Base-by-base conservation (phyloP, 352 stramenopile species). In the Elongisporangium undulatum region DNA sequence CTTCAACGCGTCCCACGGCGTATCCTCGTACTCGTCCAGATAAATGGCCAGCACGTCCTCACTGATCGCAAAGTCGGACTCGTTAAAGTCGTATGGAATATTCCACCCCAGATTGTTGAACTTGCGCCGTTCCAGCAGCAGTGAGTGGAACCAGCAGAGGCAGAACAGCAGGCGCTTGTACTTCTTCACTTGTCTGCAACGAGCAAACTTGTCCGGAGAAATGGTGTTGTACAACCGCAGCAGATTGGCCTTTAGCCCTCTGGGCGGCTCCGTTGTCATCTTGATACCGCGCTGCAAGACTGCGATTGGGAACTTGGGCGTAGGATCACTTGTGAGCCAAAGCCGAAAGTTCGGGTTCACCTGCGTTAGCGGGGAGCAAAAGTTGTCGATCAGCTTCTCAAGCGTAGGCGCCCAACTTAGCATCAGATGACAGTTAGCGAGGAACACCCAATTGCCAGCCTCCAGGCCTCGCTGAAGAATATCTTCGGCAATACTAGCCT, bases 41-140 rank as follows among this genome's bases (percentile, higher is more conserved):
- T 98, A 99, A 41, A 98, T 97, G 12, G 92, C 91, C 26, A 99
- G 69, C 23, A 98, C 89, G 62, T 98, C 94, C 56, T 98, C 92
- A 58, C 90, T 98, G 64, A 99, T 98, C 16, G 87, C 81, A 75
- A 98, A 99, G 74, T 99, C 96, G 4, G 89, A 95, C 62, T 99
- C 94, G 66, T 99, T 99, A 57, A 99, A 99, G 55, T 98, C 96
- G 76, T 99, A 99, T 20, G 95, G 96, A 21, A 98, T 98, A 68
- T 99, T 99, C 91, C 96, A 99, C 8, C 96, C 96, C 1, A 99
- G 76, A 26, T 96, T 94, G 66, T 98, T 98, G 62, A 99, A 99
- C 62, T 99, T 98, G 55, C 96, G 84, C 3, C 96, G 83, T 70
- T 99, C 96, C 0, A 98, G 79, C 13, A 99, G 66, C 2, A 98